phyloP scores from a whole-genome alignment of 169 alveolate genomes.

The Cryptosporidium muris region DNA sequence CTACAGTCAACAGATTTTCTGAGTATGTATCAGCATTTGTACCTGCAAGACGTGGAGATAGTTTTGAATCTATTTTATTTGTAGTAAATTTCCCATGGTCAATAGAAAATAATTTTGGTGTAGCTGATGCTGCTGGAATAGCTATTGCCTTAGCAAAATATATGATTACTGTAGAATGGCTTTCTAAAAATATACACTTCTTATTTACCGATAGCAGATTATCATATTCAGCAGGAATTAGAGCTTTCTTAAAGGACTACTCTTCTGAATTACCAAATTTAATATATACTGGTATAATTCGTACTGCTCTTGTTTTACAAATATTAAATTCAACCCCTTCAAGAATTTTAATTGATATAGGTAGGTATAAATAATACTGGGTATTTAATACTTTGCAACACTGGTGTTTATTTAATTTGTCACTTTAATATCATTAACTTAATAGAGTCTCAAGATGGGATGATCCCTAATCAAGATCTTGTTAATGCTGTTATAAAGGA shows the following conservation, averaged over 20 bases:
- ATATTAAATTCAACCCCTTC: slow-evolving; percentile 28
- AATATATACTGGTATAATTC: slow-evolving; percentile 19
- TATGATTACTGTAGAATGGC: slow-evolving; percentile 29
- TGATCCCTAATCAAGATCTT: slow-evolving; percentile 38
- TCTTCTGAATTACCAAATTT: slow-evolving; percentile 1
- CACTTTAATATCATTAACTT: not conserved
- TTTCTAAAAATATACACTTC: slow-evolving; percentile 27
- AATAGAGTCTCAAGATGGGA: slow-evolving; percentile 61
- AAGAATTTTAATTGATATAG: slow-evolving; percentile 44
- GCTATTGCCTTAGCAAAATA: slow-evolving; percentile 28
- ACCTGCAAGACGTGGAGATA: slow-evolving; percentile 59
- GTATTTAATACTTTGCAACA: too few species aligned
- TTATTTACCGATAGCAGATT: slow-evolving; percentile 43
- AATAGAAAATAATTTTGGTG: not conserved
- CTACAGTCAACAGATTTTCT: not conserved
- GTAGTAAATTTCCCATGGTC: slow-evolving; percentile 53
- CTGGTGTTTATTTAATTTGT: not conserved
- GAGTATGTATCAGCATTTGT: slow-evolving; percentile 43
- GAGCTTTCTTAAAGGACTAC: slow-evolving; percentile 31
- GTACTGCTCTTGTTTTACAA: slow-evolving; percentile 49
- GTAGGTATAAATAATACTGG: slow-evolving; percentile 16
- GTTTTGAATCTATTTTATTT: slow-evolving; percentile 27
- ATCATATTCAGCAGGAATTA: slow-evolving; percentile 29
- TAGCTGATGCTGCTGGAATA: slow-evolving; percentile 14
- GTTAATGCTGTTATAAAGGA: slow-evolving; percentile 41